Conservation (phyloP, 140 eudicot species). For the Senecio squalidus region DNA sequence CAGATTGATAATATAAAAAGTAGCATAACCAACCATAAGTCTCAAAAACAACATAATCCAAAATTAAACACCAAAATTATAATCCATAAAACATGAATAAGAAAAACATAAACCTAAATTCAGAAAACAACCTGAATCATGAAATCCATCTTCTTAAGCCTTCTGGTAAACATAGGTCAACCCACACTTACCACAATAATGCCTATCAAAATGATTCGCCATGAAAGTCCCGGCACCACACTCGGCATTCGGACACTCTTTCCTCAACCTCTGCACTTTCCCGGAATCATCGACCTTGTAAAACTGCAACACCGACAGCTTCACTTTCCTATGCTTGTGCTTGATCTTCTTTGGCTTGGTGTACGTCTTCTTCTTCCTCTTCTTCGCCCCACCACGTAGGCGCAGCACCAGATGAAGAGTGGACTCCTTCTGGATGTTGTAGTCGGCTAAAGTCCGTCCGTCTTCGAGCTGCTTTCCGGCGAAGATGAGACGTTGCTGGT, state of each 20-base stretch:
- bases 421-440: constrained; percentile 60
- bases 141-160: constrained; percentile 26
- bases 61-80: not conserved
- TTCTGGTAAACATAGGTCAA: constrained; percentile 54
- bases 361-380: constrained; percentile 59
- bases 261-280: constrained; percentile 47
- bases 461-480: constrained; percentile 65
- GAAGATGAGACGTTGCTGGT: constrained; percentile 58
- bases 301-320: constrained; percentile 45
- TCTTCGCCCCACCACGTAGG: constrained; percentile 51
- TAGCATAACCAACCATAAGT: no score
- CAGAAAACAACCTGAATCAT: no score
- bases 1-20: not conserved
- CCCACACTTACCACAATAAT: constrained; percentile 55
- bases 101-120: not conserved
- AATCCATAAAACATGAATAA: not conserved
- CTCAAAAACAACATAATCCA: constrained; percentile 3
- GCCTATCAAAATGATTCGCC: constrained; percentile 55
- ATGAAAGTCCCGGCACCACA: constrained; percentile 59
- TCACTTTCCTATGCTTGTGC: constrained; percentile 60
- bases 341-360: constrained; percentile 62
- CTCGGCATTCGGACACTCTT: constrained; percentile 55
- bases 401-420: constrained; percentile 54
- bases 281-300: constrained; percentile 56
- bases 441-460: constrained; percentile 56